Evolutionary conservation across 345 rosid genomes (phyloP).

Genomic region (Crucihimalaya himalaica): DNA sequence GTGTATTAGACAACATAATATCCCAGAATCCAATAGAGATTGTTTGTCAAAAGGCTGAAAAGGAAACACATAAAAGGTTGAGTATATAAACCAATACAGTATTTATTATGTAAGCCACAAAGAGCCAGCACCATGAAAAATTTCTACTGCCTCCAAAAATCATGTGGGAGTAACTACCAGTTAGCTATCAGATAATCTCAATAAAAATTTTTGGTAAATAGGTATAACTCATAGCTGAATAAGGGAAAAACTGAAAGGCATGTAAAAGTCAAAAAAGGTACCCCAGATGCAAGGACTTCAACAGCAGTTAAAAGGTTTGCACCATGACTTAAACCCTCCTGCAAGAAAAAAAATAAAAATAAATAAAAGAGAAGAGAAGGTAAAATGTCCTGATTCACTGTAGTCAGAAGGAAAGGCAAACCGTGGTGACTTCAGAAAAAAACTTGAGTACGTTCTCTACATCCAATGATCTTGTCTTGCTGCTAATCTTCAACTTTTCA

Average conservation of each 20-base stretch:
- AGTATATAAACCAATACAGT: slow-evolving; percentile 17
- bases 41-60: slow-evolving; percentile 87
- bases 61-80: slow-evolving; percentile 20
- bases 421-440: slow-evolving; percentile 74
- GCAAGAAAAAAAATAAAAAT: slow-evolving; percentile 34
- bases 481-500: slow-evolving; percentile 86
- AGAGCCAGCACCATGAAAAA: slow-evolving; percentile 15
- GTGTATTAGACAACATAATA: slow-evolving; percentile 88
- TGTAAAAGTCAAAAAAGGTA: slow-evolving; percentile 45
- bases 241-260: slow-evolving; percentile 10
- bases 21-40: slow-evolving; percentile 95
- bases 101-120: neutral
- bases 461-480: slow-evolving; percentile 82
- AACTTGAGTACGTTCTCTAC: slow-evolving; percentile 56
- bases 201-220: neutral
- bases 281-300: slow-evolving; percentile 90
- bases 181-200: neutral
- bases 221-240: slow-evolving; percentile 1
- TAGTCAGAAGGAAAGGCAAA: slow-evolving; percentile 40
- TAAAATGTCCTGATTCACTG: neutral
- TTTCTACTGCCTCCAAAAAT: slow-evolving; percentile 16
- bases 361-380: slow-evolving; percentile 22
- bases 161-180: slow-evolving; percentile 10
- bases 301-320: slow-evolving; percentile 86
- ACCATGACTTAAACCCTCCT: slow-evolving; percentile 87